Conservation (phyloP, 2,329 filamentous ascomycete genomes). For the Aspergillus ochraceoroseus region DNA sequence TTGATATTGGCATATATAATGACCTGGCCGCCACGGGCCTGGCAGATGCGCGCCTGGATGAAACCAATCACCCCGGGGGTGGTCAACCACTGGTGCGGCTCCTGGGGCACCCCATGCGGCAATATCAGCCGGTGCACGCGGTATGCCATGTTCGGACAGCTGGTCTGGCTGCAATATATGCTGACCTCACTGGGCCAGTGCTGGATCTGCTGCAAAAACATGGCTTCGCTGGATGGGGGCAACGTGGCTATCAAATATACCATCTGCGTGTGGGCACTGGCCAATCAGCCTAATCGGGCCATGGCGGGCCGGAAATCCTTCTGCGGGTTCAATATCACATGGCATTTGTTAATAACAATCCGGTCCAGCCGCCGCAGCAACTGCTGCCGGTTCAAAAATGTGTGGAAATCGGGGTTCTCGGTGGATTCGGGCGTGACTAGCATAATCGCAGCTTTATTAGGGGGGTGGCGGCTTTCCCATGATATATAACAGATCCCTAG, state of each 20-base stretch:
- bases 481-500: neutral
- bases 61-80: no score
- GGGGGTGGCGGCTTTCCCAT: conserved; percentile 12
- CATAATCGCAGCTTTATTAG: conserved; percentile 8
- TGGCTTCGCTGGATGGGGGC: conserved; percentile 5
- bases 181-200: neutral
- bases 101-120: no score
- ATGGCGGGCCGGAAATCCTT: conserved; percentile 5
- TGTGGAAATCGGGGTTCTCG: neutral
- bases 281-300: no score
- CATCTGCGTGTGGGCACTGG: conserved; percentile 7
- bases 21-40: no score
- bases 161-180: conserved; percentile 6
- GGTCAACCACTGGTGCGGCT: no score
- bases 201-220: conserved; percentile 3
- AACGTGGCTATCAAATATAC: conserved; percentile 16
- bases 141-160: conserved; percentile 8
- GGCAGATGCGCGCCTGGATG: no score
- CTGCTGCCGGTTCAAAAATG: no score
- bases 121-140: neutral
- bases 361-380: conserved; percentile 2
- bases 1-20: no score
- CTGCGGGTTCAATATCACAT: conserved; percentile 10
- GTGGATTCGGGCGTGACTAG: conserved; percentile 12
- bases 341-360: conserved; percentile 12